These are phyloP conservation scores for Penicillium cinerascens DNA, from an alignment of 495 filamentous ascomycete species.

Conservation along the genomic window DNA sequence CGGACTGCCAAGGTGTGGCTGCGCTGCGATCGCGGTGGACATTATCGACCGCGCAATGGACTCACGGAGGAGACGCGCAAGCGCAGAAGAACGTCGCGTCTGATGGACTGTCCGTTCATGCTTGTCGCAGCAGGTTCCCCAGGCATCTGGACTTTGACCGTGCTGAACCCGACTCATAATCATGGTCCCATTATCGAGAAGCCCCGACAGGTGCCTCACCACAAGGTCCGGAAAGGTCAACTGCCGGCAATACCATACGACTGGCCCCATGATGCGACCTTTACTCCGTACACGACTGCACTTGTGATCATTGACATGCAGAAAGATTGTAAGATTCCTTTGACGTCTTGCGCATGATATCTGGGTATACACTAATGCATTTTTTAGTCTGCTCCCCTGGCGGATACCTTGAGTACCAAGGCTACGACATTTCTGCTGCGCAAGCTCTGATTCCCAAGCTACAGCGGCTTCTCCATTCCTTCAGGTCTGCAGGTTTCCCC, in stretches of 20 bases:
- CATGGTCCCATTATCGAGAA: constrained; percentile 44
- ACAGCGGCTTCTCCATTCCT: constrained; percentile 52
- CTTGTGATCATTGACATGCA: constrained; percentile 73
- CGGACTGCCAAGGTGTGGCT: constrained; percentile 48
- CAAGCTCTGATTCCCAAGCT: constrained; percentile 55
- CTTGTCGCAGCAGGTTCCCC: constrained; percentile 44
- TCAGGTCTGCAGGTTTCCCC: constrained; percentile 55
- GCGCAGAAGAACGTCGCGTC: constrained; percentile 41
- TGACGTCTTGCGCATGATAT: background rate
- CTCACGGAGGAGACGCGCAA: constrained; percentile 49
- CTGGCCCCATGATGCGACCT: constrained; percentile 60
- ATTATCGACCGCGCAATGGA: constrained; percentile 48
- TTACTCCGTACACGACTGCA: constrained; percentile 58
- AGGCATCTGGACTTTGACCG: constrained; percentile 45
- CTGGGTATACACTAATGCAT: background rate
- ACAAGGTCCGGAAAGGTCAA: constrained; percentile 46
- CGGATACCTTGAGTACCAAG: constrained; percentile 59
- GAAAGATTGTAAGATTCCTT: constrained; percentile 54
- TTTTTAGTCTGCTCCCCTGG: constrained; percentile 52
- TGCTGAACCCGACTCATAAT: constrained; percentile 44
- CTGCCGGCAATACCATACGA: constrained; percentile 52
- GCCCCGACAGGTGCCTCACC: constrained; percentile 38
- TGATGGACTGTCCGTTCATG: constrained; percentile 50
- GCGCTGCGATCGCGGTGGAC: constrained; percentile 50
- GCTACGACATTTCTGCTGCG: constrained; percentile 52